phyloP scores from a whole-genome alignment of 2,329 filamentous ascomycete genomes.

The Elsinoe perseae region DNA sequence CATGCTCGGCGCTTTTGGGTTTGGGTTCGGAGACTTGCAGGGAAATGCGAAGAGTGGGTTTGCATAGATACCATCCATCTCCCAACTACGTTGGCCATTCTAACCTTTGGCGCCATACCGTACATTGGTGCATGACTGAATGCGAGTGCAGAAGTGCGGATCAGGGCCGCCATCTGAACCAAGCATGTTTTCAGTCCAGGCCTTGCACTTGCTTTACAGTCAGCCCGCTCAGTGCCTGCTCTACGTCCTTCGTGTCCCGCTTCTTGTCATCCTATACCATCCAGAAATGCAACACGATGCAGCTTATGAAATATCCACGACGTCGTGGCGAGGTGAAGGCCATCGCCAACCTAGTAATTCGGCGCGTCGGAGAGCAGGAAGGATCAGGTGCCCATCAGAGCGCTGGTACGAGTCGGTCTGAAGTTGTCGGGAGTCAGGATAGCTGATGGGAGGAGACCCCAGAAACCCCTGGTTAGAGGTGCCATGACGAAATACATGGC shows the following conservation, averaged over 20 bases:
- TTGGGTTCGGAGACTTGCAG: no score
- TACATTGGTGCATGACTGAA: no score
- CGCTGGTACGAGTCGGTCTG: no score
- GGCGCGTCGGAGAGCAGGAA: no score
- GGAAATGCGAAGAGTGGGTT: neutral
- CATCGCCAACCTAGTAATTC: neutral
- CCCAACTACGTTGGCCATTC: neutral
- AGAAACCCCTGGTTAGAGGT: no score
- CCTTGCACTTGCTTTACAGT: conserved; percentile 41
- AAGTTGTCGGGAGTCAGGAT: no score
- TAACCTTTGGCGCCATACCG: no score
- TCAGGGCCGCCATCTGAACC: conserved; percentile 37
- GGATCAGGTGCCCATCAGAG: no score
- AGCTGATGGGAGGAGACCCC: no score
- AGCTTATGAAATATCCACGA: neutral
- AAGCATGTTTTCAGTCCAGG: neutral
- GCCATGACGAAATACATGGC: no score
- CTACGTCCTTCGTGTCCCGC: neutral
- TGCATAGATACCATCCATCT: conserved; percentile 3
- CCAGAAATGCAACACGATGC: neutral
- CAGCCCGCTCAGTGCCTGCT: conserved; percentile 35
- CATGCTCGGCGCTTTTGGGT: no score
- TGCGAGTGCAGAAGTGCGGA: no score
- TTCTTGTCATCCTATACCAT: neutral
- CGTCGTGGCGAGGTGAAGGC: neutral